These are phyloP conservation scores for Yamagishiella unicocca DNA, from an alignment of 139 green algal species.

Conservation along the genomic window DNA sequence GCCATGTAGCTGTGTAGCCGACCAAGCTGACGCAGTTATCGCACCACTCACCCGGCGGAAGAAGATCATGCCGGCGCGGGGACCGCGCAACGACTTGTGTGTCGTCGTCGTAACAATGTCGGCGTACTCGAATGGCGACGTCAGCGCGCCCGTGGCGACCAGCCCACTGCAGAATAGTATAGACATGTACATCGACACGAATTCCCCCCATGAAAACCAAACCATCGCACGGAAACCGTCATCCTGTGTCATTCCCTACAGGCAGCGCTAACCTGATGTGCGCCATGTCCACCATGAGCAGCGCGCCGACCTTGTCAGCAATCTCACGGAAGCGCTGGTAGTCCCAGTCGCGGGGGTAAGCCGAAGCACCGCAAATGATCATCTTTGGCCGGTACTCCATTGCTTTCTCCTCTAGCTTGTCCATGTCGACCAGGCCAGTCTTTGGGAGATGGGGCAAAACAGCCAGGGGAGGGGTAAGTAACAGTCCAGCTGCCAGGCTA, in stretches of 20 bases:
- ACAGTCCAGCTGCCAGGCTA: not conserved
- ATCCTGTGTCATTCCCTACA: no score
- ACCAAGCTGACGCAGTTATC: no score
- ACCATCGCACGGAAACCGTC: not conserved
- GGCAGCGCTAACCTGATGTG: slow-evolving; percentile 89
- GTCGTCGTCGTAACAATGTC: slow-evolving; percentile 99
- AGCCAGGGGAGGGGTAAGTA: not conserved
- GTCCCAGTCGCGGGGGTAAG: slow-evolving; percentile 91
- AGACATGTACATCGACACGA: no score
- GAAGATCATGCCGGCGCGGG: slow-evolving; percentile 97
- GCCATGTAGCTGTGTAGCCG: no score
- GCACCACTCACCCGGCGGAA: slow-evolving; percentile 89
- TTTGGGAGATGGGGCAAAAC: slow-evolving; percentile 45
- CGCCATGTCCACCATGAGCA: slow-evolving; percentile 94
- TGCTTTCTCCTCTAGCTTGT: slow-evolving; percentile 85
- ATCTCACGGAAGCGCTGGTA: slow-evolving; percentile 88
- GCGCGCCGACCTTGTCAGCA: slow-evolving; percentile 82
- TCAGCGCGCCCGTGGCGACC: slow-evolving; percentile 86
- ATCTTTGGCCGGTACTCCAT: slow-evolving; percentile 90
- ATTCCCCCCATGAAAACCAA: not conserved
- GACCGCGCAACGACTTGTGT: slow-evolving; percentile 97
- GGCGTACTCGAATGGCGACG: slow-evolving; percentile 91
- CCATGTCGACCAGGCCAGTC: slow-evolving; percentile 97
- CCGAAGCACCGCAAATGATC: slow-evolving; percentile 92
- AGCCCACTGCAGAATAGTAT: slow-evolving; percentile 82